Base-by-base conservation (phyloP, 306 rosid genomes). In the Crataegus laevigata region DNA sequence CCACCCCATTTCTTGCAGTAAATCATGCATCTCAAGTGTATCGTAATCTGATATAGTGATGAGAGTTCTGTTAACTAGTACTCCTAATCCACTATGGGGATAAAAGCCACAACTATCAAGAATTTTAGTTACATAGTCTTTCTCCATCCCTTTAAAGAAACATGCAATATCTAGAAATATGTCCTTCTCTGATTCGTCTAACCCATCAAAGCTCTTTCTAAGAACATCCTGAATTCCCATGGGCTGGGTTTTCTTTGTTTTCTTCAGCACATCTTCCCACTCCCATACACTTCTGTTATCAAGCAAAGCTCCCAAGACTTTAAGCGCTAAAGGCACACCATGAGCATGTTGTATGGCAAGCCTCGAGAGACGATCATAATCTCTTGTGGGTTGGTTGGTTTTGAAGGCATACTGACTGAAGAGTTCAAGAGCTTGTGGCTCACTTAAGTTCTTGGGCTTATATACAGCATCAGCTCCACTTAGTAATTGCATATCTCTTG, bases 141-240 rank as follows among this genome's bases (percentile, higher is more conserved):
- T 28, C 15, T 38, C 40, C 77, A 67, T 84, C 57, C 85, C 88
- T 24, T 72, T 78, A 54, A 86, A 88, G 81, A 86, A 88, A 73
- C 87, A 78, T 28, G 78, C 78, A 45, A 73, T 62, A 61, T 75
- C 80, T 17, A 85, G 67, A 66, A 85, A 73, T 10, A 85, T 58
- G 7, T 19, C 73, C 75, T 68, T 82, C 83, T 80, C 75, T 62
- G n/a, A 2, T 1, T 80, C 28, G 26, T 80, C 78, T 34, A 80
- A 68, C 17, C 79, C 83, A 14, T 80, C 74, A 18, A 22, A 80
- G 71, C 67, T 80, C 65, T 63, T 75, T 10, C 64, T 69, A 8
- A 80, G 62, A 14, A 61, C 69, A 50, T 24, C 66, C 57, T 73
- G 58, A 74, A 68, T 68, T 25, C 72, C 72, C 68, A 29, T 25